These are phyloP conservation scores for Cadophora malorum DNA, from an alignment of 2,329 filamentous ascomycete genomes.

Conservation along the genomic window DNA sequence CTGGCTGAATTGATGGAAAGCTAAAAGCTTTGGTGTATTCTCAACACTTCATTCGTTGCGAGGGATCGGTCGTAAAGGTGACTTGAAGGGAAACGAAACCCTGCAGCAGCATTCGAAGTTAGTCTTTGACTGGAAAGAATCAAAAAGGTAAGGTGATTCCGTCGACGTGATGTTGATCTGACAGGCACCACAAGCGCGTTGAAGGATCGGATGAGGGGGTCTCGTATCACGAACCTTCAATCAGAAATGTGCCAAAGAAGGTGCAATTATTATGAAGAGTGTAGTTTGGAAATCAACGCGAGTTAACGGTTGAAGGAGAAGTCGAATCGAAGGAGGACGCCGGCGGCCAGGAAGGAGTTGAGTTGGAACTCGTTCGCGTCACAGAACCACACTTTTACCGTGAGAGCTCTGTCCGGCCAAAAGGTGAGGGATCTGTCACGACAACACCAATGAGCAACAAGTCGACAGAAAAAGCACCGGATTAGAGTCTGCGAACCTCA, in stretches of 20 bases:
- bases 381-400: conserved; percentile 44
- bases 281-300: conserved; percentile 43
- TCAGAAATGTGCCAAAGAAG: conserved; percentile 35
- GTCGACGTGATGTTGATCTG: conserved; percentile 33
- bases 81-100: conserved; percentile 25
- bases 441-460: conserved; percentile 30
- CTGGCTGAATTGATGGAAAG: conserved; percentile 35
- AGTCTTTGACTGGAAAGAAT: conserved; percentile 11
- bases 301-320: conserved; percentile 49
- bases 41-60: conserved; percentile 36
- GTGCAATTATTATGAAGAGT: conserved; percentile 44
- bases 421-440: conserved; percentile 31
- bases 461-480: conserved; percentile 20
- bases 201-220: conserved; percentile 21
- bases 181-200: conserved; percentile 28
- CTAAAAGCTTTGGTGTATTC: conserved; percentile 31
- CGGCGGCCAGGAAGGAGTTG: conserved; percentile 56
- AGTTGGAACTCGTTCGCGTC: conserved; percentile 37
- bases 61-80: conserved; percentile 20
- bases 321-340: conserved; percentile 56
- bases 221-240: conserved; percentile 43
- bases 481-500: conserved; percentile 36
- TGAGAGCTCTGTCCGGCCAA: conserved; percentile 32
- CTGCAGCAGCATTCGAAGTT: conserved; percentile 26
- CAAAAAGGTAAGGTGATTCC: conserved; percentile 1